Conservation (phyloP, 805 yeast species). For the Candida ficus region DNA sequence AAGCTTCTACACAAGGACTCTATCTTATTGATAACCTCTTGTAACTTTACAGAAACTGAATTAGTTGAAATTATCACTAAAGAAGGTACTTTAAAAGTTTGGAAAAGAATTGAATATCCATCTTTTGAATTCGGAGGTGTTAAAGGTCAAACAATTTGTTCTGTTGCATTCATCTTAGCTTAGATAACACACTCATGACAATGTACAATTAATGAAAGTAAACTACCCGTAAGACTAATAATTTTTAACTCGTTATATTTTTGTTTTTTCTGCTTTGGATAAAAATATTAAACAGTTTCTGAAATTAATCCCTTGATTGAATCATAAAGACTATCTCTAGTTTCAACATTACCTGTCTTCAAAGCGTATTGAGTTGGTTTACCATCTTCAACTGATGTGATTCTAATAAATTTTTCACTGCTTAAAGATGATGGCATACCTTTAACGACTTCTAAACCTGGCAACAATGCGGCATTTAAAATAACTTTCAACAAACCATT, state of each 20-base stretch:
- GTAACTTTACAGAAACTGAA: conserved; percentile 88
- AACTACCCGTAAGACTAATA: no score
- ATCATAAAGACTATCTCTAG: conserved; percentile 54
- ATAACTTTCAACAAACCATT: conserved; percentile 81
- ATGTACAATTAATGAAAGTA: no score
- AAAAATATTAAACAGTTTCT: conserved; percentile 8
- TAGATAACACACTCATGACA: no score
- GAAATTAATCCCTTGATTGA: conserved; percentile 32
- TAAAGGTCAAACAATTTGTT: conserved; percentile 83
- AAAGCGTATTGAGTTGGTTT: conserved; percentile 81
- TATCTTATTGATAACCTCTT: conserved; percentile 76
- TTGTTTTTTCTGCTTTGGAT: no score
- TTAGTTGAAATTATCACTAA: conserved; percentile 48
- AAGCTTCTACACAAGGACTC: conserved; percentile 51
- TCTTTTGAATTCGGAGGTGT: conserved; percentile 85
- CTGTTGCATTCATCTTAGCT: conserved; percentile 66
- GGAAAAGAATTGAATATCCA: conserved; percentile 73
- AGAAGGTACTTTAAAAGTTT: conserved; percentile 40
- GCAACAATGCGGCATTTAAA: conserved; percentile 63
- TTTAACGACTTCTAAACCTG: conserved; percentile 56
- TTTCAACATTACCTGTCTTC: conserved; percentile 58
- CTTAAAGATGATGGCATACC: conserved; percentile 86
- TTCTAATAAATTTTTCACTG: conserved; percentile 78
- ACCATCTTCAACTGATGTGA: conserved; percentile 59
- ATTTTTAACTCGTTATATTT: no score